Conservation (phyloP, 768 basidiomycete species). For the Botryobasidium botryosum region DNA sequence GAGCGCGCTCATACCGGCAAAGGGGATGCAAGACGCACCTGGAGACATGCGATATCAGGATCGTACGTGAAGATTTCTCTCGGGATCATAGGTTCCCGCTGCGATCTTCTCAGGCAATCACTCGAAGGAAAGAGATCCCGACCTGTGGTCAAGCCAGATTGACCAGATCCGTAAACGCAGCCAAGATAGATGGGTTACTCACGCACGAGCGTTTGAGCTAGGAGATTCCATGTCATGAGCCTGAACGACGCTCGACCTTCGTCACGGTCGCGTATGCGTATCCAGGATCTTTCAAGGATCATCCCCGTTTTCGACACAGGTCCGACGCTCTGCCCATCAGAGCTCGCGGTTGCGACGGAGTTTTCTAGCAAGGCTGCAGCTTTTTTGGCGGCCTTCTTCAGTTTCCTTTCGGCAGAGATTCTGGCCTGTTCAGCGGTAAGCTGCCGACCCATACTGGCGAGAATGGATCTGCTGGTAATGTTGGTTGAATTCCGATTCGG, state of each 20-base stretch:
- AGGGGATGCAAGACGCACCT: slow-evolving; percentile 30
- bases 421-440: neutral
- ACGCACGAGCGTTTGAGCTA: slow-evolving; percentile 44
- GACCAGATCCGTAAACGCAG: neutral
- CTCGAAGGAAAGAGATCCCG: slow-evolving; percentile 56
- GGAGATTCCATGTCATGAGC: slow-evolving; percentile 72
- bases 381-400: neutral
- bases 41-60: slow-evolving; percentile 77
- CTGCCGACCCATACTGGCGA: too few relatives aligned
- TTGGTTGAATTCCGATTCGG: too few relatives aligned
- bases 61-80: slow-evolving; percentile 52
- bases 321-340: neutral
- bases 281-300: slow-evolving; percentile 25
- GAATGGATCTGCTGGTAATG: too few relatives aligned
- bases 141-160: slow-evolving; percentile 26
- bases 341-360: neutral
- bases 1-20: neutral
- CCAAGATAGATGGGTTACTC: slow-evolving; percentile 21
- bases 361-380: too few relatives aligned
- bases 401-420: neutral
- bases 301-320: neutral
- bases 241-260: slow-evolving; percentile 22
- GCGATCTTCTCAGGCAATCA: slow-evolving; percentile 51
- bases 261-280: slow-evolving; percentile 14
- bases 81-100: slow-evolving; percentile 60